Base-by-base conservation (phyloP, 2,329 filamentous ascomycete genomes). In the Penicillium freii region DNA sequence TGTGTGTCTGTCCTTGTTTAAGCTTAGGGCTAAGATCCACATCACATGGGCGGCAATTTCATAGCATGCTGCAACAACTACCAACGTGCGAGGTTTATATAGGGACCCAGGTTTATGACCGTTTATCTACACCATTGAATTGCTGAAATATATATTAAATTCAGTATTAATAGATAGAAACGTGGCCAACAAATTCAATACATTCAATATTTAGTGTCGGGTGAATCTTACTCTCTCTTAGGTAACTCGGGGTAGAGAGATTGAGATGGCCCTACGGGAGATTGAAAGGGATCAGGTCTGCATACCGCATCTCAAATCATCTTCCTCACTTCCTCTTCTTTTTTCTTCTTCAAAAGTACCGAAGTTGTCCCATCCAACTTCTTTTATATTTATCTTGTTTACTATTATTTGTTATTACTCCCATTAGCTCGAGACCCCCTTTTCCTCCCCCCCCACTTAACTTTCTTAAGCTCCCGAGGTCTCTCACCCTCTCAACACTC, bases 401-500 rank as follows among this genome's bases (percentile, higher is more conserved):
- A 13, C 38, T 17, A 25, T 34, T 36, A 21, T 19, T 31, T 21
- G 10, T 47, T 46, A 17, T 27, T 34, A 19, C 27, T 39, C 23
- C n/a, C 29, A 31, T 54, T 42, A 49, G 51, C 51, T 49, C 9
- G 19, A 49, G 33, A 27, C 34, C 51, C 51, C 51, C 36, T 42
- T 54, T 54, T 54, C 21, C 11, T 31, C n/a, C 15, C 27, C 39
- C 51, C 51, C 44, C 51, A 54, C 51, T 49, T 49, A 17, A 27
- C 51, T 40, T 49, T 54, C 13, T 25, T 47, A 47, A 47, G 45
- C 45, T 38, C 33, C 23, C 39, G 17, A 36, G 50, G 40, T 46
- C 19, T 49, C n/a, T 33, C 31, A 25, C 21, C 31, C 23, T 54
- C 19, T 19, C 44, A 25, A 47, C 27, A 49, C 11, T 27, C 15